Base-by-base conservation (phyloP, 1,139 yeast species). In the Yamadazyma conglobata region DNA sequence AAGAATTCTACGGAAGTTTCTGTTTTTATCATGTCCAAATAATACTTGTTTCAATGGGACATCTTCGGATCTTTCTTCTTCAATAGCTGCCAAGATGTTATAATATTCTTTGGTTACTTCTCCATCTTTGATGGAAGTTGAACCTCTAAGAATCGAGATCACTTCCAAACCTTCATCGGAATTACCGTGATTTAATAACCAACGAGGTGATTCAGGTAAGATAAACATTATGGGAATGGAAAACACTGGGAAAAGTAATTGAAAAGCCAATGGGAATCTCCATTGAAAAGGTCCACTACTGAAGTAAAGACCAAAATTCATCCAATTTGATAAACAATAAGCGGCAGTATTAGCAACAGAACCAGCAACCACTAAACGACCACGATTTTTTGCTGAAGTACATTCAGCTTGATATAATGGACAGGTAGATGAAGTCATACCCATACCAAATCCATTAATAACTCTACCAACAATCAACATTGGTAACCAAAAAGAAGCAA, bases 121-220 rank as follows among this genome's bases (percentile, higher is more conserved):
- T 9, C 33, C 35, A 25, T 40, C 22, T 9, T 34, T 37, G 3
- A 30, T 15, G 4, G 36, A 9, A 16, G 34, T 31, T 13, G 39
- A 34, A 5, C 44, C 46, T 39, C 46, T 37, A 27, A 42, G 41
- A 13, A 24, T 14, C 13, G 46, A 37, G 19, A 43, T 40, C 11
- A 37, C 31, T 14, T 38, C 32, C 17, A 43, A 34, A 1, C 46
- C 47, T 34, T 42, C 46, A 8, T 43, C 48, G 4, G 31, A 24
- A 22, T 33, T 34, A 2, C 36, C 46, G 25, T 46, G 45, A 16
- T 27, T 34, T 14, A 64, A 41, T 26, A 64, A 47, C 68, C 70
- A 66, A 34, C 72, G 53, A 6, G 74, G 73, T 4, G 73, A 64
- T 45, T 70, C 75, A 3, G 76, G 76, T n/a, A 58, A 43, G 24